These are phyloP conservation scores for Tinospora cordifolia DNA, from an alignment of 164 flowering plant species.

Conservation along the genomic window DNA sequence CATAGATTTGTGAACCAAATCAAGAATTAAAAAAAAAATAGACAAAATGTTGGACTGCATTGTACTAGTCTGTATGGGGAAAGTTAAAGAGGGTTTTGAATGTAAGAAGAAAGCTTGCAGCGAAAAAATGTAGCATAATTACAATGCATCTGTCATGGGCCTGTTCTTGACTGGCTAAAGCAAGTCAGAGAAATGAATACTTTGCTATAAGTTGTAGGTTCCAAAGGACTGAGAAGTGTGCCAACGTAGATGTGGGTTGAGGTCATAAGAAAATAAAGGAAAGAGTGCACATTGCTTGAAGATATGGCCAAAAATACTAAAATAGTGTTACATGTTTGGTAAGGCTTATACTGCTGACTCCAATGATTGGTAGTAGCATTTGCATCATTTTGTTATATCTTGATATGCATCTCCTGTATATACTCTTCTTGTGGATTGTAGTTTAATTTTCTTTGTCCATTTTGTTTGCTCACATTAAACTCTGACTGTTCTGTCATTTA, in stretches of 20 bases:
- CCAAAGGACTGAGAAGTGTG: no score
- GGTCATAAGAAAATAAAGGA: neutral
- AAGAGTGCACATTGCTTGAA: neutral
- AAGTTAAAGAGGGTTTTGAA: neutral
- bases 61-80: neutral
- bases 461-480: slow-evolving; percentile 3
- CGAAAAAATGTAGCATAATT: neutral
- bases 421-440: neutral
- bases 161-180: no score
- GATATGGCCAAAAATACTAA: neutral
- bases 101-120: neutral
- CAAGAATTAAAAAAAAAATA: neutral
- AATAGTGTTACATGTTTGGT: neutral
- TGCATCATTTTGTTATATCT: neutral
- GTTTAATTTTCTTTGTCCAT: neutral
- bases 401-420: neutral
- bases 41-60: neutral
- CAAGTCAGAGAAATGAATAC: no score
- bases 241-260: no score
- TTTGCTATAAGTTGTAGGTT: no score
- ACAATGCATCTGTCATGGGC: no score
- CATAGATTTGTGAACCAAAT: neutral
- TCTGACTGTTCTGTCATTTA: neutral
- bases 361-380: neutral
- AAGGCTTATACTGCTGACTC: neutral